A percentile compares a stretch with the other conserved stretches of the same genome.
Evolutionary conservation across 176 grass and related monocot species (phyloP).

Genomic region (Aegilops tauschii): DNA sequence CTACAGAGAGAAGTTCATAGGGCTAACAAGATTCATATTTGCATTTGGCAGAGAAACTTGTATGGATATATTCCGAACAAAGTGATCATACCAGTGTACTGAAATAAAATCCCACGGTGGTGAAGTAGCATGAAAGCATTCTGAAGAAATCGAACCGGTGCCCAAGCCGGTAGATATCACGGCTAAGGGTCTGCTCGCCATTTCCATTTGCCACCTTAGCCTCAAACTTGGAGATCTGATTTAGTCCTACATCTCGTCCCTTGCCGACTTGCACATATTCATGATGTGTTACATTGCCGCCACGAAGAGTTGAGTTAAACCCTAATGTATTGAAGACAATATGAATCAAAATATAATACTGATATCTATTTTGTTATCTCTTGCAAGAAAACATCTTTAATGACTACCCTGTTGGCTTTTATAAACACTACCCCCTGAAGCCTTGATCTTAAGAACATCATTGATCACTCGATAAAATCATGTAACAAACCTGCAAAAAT

Average conservation of each 20-base stretch:
- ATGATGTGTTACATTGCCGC: slow-evolving; percentile 88
- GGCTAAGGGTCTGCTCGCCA: slow-evolving; percentile 88
- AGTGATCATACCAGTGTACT: slow-evolving; percentile 72
- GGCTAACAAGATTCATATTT: not conserved
- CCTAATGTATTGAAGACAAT: slow-evolving; percentile 42
- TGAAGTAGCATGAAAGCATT: slow-evolving; percentile 97
- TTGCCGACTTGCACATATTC: slow-evolving; percentile 98
- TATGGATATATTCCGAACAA: slow-evolving; percentile 1
- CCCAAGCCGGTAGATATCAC: slow-evolving; percentile 88
- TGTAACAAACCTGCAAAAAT: slow-evolving; percentile 73
- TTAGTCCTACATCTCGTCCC: slow-evolving; percentile 90
- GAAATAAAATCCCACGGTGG: slow-evolving; percentile 87
- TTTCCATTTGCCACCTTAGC: slow-evolving; percentile 96
- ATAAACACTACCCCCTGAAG: not conserved
- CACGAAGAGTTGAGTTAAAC: slow-evolving; percentile 87
- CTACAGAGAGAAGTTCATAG: not conserved
- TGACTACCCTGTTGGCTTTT: not conserved
- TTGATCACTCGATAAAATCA: not conserved
- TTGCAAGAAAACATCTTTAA: slow-evolving; percentile 6
- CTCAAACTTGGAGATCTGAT: slow-evolving; percentile 91
- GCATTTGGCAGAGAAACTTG: not conserved
- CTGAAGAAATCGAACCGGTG: slow-evolving; percentile 97
- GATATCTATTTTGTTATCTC: not conserved
- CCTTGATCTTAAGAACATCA: slow-evolving; percentile 7
- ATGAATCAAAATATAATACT: not conserved